Evolutionary conservation across 106 monocot species (phyloP), one percentile per base, ranked within the genome.

Genomic region (Acorus gramineus): DNA sequence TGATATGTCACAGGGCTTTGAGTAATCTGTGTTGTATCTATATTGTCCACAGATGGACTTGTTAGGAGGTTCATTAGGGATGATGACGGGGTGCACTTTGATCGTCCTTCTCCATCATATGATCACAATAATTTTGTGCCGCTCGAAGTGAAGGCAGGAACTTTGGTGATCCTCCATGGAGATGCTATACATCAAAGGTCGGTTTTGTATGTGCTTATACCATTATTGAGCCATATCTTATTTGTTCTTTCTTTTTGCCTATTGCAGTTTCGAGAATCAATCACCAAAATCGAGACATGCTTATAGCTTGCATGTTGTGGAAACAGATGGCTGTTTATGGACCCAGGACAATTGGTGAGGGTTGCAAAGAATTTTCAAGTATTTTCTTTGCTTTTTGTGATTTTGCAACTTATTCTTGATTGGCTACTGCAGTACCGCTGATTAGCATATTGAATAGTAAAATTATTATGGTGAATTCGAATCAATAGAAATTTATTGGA

Each of bases 91-190:
- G 86, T 89, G 55, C 85, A 91, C 72, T 98, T 98, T 74, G 85
- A 98, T 68, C 60, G 54, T 28, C 79, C 88, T 50, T 91, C 88
- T 10, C 91, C 83, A 59, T 55, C 75, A 2, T 88, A 88, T 71
- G 74, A 85, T 74, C 78, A 62, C 14, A 78, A 88, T 42, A 85
- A 91, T 11, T 98, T 98, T 73, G 79, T 85, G 7, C 81, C 87
- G 4, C 8, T 98, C 8, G 91, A 91, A 80, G 91, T 88, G 3
- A 92, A 88, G 78, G 85, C 87, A 58, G 96, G 96, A 1, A 69
- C 84, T 76, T 78, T 98, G 70, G 86, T 98, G 47, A 85, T 98
- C 63, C 85, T 98, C 75, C 91, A 98, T 81, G 98, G 98, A 59
- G 79, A 98, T 65, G 83, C 92, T 69, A 67, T 98, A 47, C 91